A percentile compares a stretch with the other conserved stretches of the same genome.
These are phyloP conservation scores for Cicer cuneatum DNA, from an alignment of 306 rosid species.

Conservation along the genomic window DNA sequence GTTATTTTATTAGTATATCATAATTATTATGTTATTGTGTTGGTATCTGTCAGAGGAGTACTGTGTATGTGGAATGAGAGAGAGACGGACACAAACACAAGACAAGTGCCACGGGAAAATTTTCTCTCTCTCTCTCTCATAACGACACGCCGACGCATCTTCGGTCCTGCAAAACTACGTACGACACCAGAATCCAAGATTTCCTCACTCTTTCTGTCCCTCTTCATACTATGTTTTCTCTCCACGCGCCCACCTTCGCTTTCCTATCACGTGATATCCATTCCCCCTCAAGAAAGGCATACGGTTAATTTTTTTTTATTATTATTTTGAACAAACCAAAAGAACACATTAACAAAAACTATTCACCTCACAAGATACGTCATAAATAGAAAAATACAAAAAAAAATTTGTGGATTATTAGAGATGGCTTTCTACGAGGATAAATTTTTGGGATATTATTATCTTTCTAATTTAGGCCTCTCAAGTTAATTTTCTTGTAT, in stretches of 20 bases:
- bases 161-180: constrained; percentile 32
- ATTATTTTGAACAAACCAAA: neutral
- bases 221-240: neutral
- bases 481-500: no score
- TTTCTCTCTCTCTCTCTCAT: neutral
- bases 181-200: constrained; percentile 28
- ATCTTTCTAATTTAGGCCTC: no score
- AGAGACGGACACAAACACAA: neutral
- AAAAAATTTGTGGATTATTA: no score
- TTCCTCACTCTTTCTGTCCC: constrained; percentile 31
- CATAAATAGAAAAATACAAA: no score
- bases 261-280: neutral
- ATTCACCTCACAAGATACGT: no score
- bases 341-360: no score
- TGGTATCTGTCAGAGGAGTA: neutral
- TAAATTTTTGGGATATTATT: no score
- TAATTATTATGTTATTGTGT: neutral
- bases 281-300: neutral
- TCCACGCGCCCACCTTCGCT: constrained; percentile 31
- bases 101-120: neutral
- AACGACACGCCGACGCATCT: constrained; percentile 42
- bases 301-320: no score
- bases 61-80: neutral
- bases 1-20: neutral
- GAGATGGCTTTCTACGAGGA: no score